Evolutionary conservation across 2,329 filamentous ascomycete species (phyloP).

Genomic region (Aspergillus vadensis): DNA sequence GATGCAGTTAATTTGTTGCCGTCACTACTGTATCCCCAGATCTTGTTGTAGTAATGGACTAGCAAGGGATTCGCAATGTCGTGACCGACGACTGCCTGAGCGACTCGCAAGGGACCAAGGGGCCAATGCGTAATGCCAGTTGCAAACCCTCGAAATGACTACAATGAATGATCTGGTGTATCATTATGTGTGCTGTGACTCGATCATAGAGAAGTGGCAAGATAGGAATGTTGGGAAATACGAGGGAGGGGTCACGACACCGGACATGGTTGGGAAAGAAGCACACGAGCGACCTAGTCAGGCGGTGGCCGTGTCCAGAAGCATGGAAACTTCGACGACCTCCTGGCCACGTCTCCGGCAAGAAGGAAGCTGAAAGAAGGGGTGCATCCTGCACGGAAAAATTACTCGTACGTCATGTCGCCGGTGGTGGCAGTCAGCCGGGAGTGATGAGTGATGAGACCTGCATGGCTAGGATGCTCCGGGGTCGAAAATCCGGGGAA

Average conservation of each 20-base stretch:
- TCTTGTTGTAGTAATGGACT: too few relatives aligned
- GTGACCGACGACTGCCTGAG: too few relatives aligned
- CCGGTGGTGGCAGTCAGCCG: not conserved
- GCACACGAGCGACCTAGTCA: not conserved
- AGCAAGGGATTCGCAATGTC: too few relatives aligned
- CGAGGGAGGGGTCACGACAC: not conserved
- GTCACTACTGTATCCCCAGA: too few relatives aligned
- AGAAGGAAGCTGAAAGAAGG: not conserved
- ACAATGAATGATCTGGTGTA: not conserved
- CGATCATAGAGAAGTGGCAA: not conserved
- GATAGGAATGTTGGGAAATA: not conserved
- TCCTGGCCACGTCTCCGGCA: not conserved
- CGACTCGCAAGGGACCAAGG: too few relatives aligned
- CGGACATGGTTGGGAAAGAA: not conserved
- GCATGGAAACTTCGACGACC: not conserved
- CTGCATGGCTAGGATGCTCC: constrained; percentile 9
- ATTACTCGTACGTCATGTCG: constrained; percentile 1
- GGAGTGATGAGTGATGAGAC: constrained; percentile 4
- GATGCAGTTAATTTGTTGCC: too few relatives aligned
- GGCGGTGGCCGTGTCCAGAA: not conserved
- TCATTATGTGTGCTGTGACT: not conserved
- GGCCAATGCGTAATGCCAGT: too few relatives aligned
- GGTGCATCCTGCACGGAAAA: not conserved
- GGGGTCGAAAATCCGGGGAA: constrained; percentile 20
- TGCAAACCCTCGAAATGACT: not conserved